Base-by-base conservation (phyloP, 257 asterid genomes). In the Salvia hispanica region DNA sequence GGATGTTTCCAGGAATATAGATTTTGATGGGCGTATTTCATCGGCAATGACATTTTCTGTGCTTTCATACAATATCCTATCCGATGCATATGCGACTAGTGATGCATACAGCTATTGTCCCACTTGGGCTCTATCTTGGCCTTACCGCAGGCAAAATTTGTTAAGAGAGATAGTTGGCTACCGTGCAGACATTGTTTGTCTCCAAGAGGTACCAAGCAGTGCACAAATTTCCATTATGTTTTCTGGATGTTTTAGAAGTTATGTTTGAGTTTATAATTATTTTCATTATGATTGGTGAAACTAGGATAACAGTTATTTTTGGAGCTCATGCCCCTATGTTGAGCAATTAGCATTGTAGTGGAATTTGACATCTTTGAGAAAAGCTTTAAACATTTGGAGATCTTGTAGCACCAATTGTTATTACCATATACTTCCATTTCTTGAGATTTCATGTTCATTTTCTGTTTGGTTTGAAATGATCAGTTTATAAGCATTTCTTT, bases 121-220 rank as follows among this genome's bases (percentile, higher is more conserved):
- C 37, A 55, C 97, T 65, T 94, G 99, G 99, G 97, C 99, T 58
- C 96, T 94, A 70, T 87, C 99, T 50, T 94, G 99, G 99, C 71
- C 97, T 65, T 94, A 94, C 72, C 95, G 97, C 75, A 81, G 90
- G 75, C 99, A 94, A 79, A 94, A 91, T 72, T 81, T 94, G 33
- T 76, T 94, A 61, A 92, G 97, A 36, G 99, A 94, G 77, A 94
- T 94, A 67, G 88, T 87, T 79, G 95, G 93, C 76, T 91, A 94
- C 78, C 91, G 69, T 51, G 96, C 96, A 0, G 99, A 94, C 72
- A 84, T 94, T 71, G 83, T 94, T 74, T 94, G 99, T 78, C 97
- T 94, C 71, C 99, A 94, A 82, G 99, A 94, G 99, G 99, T 94
- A 87, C 21, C 25, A n/a, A 63, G n/a, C 5, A 45, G 28, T 31